These are phyloP conservation scores for Malassezia sympodialis DNA, from an alignment of 1,284 basidiomycete genomes.

Conservation along the genomic window DNA sequence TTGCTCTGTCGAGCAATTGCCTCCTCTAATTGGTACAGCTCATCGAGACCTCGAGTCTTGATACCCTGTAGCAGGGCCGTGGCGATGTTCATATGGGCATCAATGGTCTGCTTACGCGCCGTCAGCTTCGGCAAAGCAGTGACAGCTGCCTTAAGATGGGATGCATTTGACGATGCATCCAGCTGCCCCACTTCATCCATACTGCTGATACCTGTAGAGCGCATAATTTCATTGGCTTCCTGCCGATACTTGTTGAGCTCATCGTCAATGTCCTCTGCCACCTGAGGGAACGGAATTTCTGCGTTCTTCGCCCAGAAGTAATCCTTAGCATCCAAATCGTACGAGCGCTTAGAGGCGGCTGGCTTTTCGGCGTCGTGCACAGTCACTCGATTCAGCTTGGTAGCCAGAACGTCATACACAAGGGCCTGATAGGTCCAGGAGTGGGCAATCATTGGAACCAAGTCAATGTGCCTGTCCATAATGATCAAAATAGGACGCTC, in stretches of 20 bases:
- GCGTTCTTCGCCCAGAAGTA: conserved; percentile 99
- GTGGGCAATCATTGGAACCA: conserved; percentile 88
- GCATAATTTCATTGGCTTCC: conserved; percentile 92
- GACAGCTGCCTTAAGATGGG: conserved; percentile 92
- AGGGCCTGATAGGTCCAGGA: conserved; percentile 99
- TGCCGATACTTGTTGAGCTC: conserved; percentile 88
- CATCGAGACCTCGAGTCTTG: conserved; percentile 87
- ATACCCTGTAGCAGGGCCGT: conserved; percentile 90
- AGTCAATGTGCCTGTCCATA: conserved; percentile 86
- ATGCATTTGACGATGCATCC: conserved; percentile 80
- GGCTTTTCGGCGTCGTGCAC: conserved; percentile 51
- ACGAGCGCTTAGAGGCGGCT: conserved; percentile 49
- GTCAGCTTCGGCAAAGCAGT: conserved; percentile 96
- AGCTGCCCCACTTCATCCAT: conserved; percentile 67
- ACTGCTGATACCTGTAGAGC: conserved; percentile 89
- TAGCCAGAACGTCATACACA: conserved; percentile 91
- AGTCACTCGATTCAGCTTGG: conserved; percentile 90
- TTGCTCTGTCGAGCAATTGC: conserved; percentile 58
- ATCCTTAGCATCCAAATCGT: conserved; percentile 94
- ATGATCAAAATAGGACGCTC: conserved; percentile 61
- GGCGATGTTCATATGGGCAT: conserved; percentile 99
- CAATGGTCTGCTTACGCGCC: conserved; percentile 85
- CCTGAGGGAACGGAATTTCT: conserved; percentile 90
- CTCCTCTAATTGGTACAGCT: conserved; percentile 92
- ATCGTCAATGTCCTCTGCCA: conserved; percentile 90